Percentiles rank a stretch among this genome's conserved stretches.
Conservation (phyloP, 140 eudicot genomes). For the Anethum foeniculum region DNA sequence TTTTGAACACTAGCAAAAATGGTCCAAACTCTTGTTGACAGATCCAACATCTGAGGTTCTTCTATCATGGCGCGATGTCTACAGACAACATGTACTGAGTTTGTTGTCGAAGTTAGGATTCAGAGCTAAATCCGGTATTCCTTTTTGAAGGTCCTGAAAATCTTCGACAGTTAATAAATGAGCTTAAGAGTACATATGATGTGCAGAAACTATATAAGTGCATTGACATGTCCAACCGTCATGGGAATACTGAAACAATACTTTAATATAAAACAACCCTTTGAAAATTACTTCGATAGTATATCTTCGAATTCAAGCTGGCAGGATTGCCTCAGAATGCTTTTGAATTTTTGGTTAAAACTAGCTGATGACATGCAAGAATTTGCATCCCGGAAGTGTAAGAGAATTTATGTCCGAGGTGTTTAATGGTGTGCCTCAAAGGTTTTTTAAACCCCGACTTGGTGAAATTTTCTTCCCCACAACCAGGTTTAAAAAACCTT, state of each 20-base stretch:
- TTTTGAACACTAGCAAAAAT: no score
- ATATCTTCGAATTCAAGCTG: constrained; percentile 38
- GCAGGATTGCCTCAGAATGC: constrained; percentile 61
- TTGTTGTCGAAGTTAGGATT: constrained; percentile 43
- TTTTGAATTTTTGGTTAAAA: constrained; percentile 61
- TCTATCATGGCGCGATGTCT: constrained; percentile 53
- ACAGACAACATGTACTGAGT: constrained; percentile 48
- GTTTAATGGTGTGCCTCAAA: no score
- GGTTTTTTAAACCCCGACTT: constrained; percentile 64
- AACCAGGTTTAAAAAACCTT: constrained; percentile 51
- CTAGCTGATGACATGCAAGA: constrained; percentile 49
- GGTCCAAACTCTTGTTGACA: no score
- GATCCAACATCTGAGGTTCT: constrained; percentile 45
- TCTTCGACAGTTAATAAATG: constrained; percentile 45
- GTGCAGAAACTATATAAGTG: constrained; percentile 47
- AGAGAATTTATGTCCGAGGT: no score
- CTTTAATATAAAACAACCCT: constrained; percentile 46
- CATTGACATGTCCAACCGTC: constrained; percentile 40
- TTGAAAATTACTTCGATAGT: constrained; percentile 22
- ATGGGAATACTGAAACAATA: constrained; percentile 48
- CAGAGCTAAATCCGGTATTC: constrained; percentile 40
- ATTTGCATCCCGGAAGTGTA: constrained; percentile 49
- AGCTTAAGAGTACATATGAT: constrained; percentile 58
- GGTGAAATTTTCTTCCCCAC: constrained; percentile 38
- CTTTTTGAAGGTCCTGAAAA: constrained; percentile 48